Base-by-base conservation (phyloP, 1,284 basidiomycete genomes). In the Sutorius eximius region DNA sequence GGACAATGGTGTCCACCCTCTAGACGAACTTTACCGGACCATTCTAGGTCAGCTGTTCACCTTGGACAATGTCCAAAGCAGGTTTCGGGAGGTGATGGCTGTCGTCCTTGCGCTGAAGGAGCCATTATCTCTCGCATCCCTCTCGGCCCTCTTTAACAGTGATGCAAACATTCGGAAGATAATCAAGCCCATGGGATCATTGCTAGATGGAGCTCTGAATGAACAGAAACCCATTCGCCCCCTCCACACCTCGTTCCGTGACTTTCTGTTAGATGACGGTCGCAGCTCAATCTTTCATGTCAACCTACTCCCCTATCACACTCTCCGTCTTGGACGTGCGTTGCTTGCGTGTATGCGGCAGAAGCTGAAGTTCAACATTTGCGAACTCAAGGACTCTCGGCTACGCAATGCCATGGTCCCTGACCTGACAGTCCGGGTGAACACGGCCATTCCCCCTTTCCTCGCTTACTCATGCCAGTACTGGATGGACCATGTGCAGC, bases 81-180 rank as follows among this genome's bases (percentile, higher is more conserved):
- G 33, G 29, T 62, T 62, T 40, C 61, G 45, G n/a, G 64, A 62
- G 9, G 64, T 62, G 0, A 64, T 62, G 64, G 56, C 55, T 2
- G 2, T 59, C 1, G 33, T 66, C 2, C 59, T 62, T 4, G 46
- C 20, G 3, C 63, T 62, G 22, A 64, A 61, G 13, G 61, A 62
- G 4, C 61, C 61, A 1, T 34, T 64, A 10, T 61, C 61, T 12
- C 59, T 62, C 5, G 10, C 30, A 1, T 54, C 61, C 9, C 54
- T 62, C 30, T 41, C 46, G 10, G 3, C 32, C n/a, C 59, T 62
- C 36, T 59, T 63, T 1, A 22, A 30, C 24, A 22, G 38, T 7
- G 50, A 59, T 10, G 36, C n/a, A 13, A 52, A 45, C 7, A 50
- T 64, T 27, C 59, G 51, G 33, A 51, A 46, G n/a, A 66, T 62